Evolutionary conservation across 1,284 basidiomycete genomes (phyloP).

Genomic region (Ganoderma sp.): DNA sequence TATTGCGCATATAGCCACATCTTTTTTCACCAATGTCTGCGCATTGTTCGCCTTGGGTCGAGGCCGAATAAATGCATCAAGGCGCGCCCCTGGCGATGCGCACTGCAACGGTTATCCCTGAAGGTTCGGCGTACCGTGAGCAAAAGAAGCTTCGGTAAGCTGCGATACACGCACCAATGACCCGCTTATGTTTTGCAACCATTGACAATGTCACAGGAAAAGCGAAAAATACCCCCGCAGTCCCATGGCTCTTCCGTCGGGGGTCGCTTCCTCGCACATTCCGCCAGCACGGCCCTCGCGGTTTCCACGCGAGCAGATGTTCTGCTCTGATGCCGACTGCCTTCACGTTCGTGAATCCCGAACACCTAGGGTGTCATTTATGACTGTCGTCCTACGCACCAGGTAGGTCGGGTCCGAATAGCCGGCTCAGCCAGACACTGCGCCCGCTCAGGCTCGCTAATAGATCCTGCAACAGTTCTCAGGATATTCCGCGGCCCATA

Average conservation of each 20-base stretch:
- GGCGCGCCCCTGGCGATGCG: not conserved
- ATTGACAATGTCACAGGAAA: not conserved
- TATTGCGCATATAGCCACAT: not conserved
- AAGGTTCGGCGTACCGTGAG: not conserved
- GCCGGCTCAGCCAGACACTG: not conserved
- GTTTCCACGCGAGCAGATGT: not conserved
- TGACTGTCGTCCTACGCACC: not conserved
- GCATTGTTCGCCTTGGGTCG: not conserved
- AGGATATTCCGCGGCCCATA: not conserved
- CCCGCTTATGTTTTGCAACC: not conserved
- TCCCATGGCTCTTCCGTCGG: not conserved
- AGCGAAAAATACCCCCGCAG: not conserved
- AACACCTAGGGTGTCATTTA: not conserved
- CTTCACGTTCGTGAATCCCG: not conserved
- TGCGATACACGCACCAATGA: not conserved
- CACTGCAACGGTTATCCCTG: not conserved
- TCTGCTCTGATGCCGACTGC: not conserved
- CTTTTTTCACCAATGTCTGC: not conserved
- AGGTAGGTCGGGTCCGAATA: not conserved
- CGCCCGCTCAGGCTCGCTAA: conserved; percentile 3
- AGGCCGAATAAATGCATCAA: not conserved
- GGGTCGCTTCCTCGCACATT: not conserved
- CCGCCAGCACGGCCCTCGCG: not conserved
- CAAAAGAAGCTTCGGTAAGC: not conserved
- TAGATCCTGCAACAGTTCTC: not conserved